Evolutionary conservation across 2,329 filamentous ascomycete genomes (phyloP).

Genomic region (Fusarium sp.): DNA sequence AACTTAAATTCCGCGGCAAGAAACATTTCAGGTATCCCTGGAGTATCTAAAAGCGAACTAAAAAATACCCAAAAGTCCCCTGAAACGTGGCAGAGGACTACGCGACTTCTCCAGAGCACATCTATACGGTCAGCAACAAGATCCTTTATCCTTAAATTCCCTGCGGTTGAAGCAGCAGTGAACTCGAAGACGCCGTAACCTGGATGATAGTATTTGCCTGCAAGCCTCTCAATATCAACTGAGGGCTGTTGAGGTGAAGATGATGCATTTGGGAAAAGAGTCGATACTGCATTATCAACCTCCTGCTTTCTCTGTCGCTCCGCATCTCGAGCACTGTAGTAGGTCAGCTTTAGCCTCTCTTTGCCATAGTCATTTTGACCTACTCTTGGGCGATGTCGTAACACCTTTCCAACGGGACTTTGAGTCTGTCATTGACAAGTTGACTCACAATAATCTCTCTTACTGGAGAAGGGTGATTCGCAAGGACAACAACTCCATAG

Average conservation of each 20-base stretch:
- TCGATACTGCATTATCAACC: not conserved
- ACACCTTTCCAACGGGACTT: slow-evolving; percentile 33
- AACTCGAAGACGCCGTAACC: slow-evolving; percentile 50
- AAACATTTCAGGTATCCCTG: not conserved
- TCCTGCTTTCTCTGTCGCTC: slow-evolving; percentile 12
- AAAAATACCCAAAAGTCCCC: slow-evolving; percentile 43
- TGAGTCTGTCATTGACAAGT: slow-evolving; percentile 46
- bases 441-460: slow-evolving; percentile 40
- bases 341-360: not conserved
- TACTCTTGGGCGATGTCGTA: slow-evolving; percentile 32
- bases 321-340: not conserved
- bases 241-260: not conserved
- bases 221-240: slow-evolving; percentile 1
- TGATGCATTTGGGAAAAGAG: not conserved
- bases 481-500: slow-evolving; percentile 47
- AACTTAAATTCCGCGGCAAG: not conserved
- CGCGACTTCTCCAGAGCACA: slow-evolving; percentile 34
- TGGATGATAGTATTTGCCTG: slow-evolving; percentile 56
- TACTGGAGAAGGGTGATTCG: slow-evolving; percentile 55
- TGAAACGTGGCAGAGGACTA: slow-evolving; percentile 43
- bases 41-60: not conserved
- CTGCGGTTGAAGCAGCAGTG: not conserved
- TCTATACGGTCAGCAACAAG: slow-evolving; percentile 40
- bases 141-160: slow-evolving; percentile 22
- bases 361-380: not conserved